phyloP scores from a whole-genome alignment of 495 filamentous ascomycete species.

The Trichoderma asperelloides region DNA sequence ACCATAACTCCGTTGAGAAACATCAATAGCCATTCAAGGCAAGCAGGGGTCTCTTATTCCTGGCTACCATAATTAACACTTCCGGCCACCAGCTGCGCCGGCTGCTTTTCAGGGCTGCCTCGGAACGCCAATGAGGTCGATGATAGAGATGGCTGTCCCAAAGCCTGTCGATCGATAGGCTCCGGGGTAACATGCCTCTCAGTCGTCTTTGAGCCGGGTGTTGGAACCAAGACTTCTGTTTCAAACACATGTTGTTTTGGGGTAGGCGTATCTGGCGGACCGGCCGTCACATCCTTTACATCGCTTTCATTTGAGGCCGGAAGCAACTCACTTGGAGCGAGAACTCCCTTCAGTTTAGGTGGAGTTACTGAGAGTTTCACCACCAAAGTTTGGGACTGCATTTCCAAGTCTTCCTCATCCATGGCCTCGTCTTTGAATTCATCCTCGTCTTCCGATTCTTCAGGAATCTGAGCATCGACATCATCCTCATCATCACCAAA shows the following conservation, averaged over 20 bases:
- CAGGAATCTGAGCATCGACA: slow-evolving; percentile 44
- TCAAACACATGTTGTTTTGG: background rate
- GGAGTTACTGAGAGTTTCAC: slow-evolving; percentile 48
- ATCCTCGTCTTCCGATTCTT: slow-evolving; percentile 44
- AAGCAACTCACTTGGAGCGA: slow-evolving; percentile 13
- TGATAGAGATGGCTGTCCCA: slow-evolving; percentile 4
- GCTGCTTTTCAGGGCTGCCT: slow-evolving; percentile 42
- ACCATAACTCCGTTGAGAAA: background rate
- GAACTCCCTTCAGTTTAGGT: background rate
- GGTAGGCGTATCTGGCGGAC: background rate
- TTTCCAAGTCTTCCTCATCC: slow-evolving; percentile 45
- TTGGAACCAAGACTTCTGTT: background rate
- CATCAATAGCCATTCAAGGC: background rate
- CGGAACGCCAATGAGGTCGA: slow-evolving; percentile 39
- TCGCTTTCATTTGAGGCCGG: background rate
- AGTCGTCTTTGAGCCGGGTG: background rate
- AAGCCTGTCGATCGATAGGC: background rate
- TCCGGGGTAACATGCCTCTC: background rate
- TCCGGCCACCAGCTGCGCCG: slow-evolving; percentile 20
- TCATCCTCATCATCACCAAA: slow-evolving; percentile 55
- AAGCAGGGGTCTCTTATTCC: slow-evolving; percentile 15
- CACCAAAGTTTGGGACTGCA: slow-evolving; percentile 44
- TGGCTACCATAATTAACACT: slow-evolving; percentile 23
- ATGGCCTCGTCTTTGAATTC: slow-evolving; percentile 47
- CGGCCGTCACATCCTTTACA: background rate